Evolutionary conservation across 768 basidiomycete genomes (phyloP).

Genomic region (Boletus huronensis): DNA sequence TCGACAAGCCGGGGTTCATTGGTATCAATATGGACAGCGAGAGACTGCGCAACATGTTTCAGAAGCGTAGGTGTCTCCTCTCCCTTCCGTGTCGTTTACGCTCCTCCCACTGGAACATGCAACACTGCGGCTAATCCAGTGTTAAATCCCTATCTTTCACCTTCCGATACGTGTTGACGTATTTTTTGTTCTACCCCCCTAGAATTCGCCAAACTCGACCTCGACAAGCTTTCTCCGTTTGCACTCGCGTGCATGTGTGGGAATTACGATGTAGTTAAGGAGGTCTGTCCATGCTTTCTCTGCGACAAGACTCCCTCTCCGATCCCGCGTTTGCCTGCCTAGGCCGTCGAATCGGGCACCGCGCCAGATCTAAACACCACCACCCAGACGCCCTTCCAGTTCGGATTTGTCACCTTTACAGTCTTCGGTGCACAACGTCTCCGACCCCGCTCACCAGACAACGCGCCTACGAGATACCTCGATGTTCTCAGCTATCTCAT

Average conservation of each 20-base stretch:
- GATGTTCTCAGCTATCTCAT: constrained; percentile 43
- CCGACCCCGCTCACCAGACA: constrained; percentile 4
- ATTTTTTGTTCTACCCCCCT: background rate
- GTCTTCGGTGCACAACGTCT: constrained; percentile 42
- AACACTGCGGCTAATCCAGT: background rate
- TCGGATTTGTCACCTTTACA: constrained; percentile 41
- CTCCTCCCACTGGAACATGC: background rate
- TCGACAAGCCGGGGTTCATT: constrained; percentile 26
- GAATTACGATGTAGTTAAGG: constrained; percentile 14
- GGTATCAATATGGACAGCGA: constrained; percentile 24
- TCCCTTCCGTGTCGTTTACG: background rate
- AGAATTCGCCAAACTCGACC: constrained; percentile 22
- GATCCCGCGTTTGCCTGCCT: background rate
- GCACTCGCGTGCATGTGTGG: constrained; percentile 27
- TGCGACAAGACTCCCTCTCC: background rate
- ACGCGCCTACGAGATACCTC: constrained; percentile 21
- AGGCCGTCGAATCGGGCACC: constrained; percentile 25
- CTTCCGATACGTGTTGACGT: background rate
- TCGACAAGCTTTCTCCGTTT: constrained; percentile 20
- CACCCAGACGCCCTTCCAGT: constrained; percentile 42
- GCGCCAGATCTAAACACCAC: constrained; percentile 37
- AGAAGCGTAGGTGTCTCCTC: constrained; percentile 18
- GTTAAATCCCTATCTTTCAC: background rate
- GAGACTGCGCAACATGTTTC: constrained; percentile 29
- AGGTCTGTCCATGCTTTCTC: constrained; percentile 12